Evolutionary conservation across 148 eudicot genomes (phyloP).

Genomic region (Spergularia bocconei): DNA sequence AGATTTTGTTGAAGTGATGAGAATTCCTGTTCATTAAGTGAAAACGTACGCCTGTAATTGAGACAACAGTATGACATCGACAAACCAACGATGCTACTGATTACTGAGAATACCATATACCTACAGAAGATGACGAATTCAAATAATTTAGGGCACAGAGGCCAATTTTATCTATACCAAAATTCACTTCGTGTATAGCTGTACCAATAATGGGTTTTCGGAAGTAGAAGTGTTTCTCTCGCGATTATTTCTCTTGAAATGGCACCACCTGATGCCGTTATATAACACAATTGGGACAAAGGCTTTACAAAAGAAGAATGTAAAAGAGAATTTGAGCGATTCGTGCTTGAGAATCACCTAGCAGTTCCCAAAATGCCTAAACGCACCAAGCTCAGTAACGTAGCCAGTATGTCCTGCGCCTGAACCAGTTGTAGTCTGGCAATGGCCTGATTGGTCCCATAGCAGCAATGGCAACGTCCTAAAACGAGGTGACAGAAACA

Average conservation of each 20-base stretch:
- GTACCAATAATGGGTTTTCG: neutral
- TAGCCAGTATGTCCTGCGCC: conserved; percentile 57
- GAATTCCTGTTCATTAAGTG: too few species aligned
- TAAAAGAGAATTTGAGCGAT: neutral
- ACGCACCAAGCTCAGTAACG: conserved; percentile 33
- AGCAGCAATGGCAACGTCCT: conserved; percentile 54
- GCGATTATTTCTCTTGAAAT: conserved; percentile 20
- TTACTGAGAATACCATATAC: too few species aligned
- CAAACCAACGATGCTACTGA: too few species aligned
- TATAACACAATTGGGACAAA: neutral
- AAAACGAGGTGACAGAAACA: neutral
- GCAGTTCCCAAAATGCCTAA: neutral
- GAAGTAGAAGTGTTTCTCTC: neutral
- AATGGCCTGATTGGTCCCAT: conserved; percentile 41
- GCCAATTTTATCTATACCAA: neutral
- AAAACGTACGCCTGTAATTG: too few species aligned
- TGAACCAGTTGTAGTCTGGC: conserved; percentile 64
- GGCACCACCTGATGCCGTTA: neutral
- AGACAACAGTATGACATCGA: too few species aligned
- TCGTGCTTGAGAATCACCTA: conserved; percentile 1
- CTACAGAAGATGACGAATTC: too few species aligned
- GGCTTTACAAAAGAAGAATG: conserved; percentile 7
- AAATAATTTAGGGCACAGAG: neutral
- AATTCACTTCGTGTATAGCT: too few species aligned
- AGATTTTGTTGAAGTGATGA: too few species aligned